phyloP scores from a whole-genome alignment of 2,329 filamentous ascomycete genomes.

The Niveomyces coronatus region DNA sequence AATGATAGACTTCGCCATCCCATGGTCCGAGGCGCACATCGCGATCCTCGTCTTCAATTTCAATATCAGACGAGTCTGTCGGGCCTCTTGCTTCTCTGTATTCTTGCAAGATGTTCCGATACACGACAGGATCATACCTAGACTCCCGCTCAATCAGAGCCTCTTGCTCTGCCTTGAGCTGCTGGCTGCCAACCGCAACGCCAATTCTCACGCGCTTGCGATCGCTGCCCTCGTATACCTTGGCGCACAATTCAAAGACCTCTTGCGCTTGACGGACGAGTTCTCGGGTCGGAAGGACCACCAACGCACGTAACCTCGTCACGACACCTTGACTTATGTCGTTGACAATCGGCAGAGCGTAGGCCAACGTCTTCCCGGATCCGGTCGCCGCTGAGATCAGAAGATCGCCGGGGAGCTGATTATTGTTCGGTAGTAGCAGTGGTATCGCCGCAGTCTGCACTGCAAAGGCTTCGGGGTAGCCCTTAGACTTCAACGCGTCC shows the following conservation, averaged over 20 bases:
- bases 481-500: slow-evolving; percentile 53
- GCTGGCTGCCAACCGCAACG: slow-evolving; percentile 71
- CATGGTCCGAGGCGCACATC: slow-evolving; percentile 23
- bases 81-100: slow-evolving; percentile 8
- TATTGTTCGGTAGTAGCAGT: slow-evolving; percentile 57
- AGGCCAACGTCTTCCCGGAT: slow-evolving; percentile 90
- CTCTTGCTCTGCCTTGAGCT: slow-evolving; percentile 54
- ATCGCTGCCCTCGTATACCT: slow-evolving; percentile 43
- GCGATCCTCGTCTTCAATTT: slow-evolving; percentile 9
- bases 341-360: slow-evolving; percentile 76
- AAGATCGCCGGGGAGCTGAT: slow-evolving; percentile 60
- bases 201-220: slow-evolving; percentile 67
- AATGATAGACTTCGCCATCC: slow-evolving; percentile 47
- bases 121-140: slow-evolving; percentile 54
- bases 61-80: background rate
- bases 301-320: slow-evolving; percentile 63
- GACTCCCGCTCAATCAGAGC: slow-evolving; percentile 34
- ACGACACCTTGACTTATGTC: slow-evolving; percentile 55
- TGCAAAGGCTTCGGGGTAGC: slow-evolving; percentile 30
- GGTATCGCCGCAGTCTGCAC: slow-evolving; percentile 53
- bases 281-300: slow-evolving; percentile 86
- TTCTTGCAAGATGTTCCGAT: slow-evolving; percentile 19
- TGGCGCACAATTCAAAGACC: slow-evolving; percentile 63
- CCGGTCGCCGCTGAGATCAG: slow-evolving; percentile 89
- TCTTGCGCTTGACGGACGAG: slow-evolving; percentile 78